Base-by-base conservation (phyloP, 306 rosid genomes). In the Begonia masoniana region DNA sequence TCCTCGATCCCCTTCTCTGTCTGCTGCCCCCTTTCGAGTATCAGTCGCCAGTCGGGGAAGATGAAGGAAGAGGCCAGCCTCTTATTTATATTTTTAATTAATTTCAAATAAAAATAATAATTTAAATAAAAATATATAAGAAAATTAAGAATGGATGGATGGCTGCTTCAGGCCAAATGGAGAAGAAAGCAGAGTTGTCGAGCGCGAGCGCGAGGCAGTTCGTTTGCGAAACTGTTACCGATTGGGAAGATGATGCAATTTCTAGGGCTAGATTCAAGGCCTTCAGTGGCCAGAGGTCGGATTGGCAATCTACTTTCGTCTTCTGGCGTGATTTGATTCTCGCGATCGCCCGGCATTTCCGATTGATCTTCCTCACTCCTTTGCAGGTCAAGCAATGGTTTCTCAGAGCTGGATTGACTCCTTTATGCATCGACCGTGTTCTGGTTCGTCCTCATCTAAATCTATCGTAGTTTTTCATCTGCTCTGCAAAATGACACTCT, bases 271-370 rank as follows among this genome's bases (percentile, higher is more conserved):
- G 97, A 55, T 89, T 89, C 82, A 89, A 85, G 59, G 97, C 82
- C 1, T 85, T 89, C 21, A 82, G 95, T 55, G 97, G 97, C 7
- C 97, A 89, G 57, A 68, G 80, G 59, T 69, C 79, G 16, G 97
- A 89, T 61, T 85, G 95, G 94, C 74, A 83, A 70, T 63, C 77
- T 14, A 60, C 49, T 12, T 85, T 74, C 70, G 51, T 57, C n/a
- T 82, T 85, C 80, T 89, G 97, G 95, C 66, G 78, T 57, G 57
- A 76, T 17, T 59, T 85, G 60, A 83, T 89, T 26, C 62, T 89
- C 74, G 59, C 62, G 58, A 35, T 85, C 46, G 70, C 88, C 31
- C 76, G 66, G 15, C 82, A 76, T 61, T 70, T 83, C 41, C 62
- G 77, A 49, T 12, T 82, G 35, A 63, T 82, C 50, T 21, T 75